Base-by-base conservation (phyloP, 2,329 filamentous ascomycete genomes). In the Ophiostoma montium region DNA sequence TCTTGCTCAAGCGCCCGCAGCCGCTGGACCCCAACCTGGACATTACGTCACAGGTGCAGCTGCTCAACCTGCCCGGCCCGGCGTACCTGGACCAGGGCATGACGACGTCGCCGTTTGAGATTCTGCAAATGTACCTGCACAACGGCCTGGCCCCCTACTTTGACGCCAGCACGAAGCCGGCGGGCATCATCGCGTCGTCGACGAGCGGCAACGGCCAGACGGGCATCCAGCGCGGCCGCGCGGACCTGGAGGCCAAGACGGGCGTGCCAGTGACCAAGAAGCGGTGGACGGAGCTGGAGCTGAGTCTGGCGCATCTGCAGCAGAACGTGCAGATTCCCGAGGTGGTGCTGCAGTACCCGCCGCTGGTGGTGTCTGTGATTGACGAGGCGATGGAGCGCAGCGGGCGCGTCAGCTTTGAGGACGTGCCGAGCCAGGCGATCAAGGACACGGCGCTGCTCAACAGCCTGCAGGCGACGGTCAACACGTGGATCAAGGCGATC, bases 281-380 rank as follows among this genome's bases (percentile, higher is more conserved):
- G 76, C 86, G 88, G 61, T 82, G 96, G 64, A 92, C 90, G 46
- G 94, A 99, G 64, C 69, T 99, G 57, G 89, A 95, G 64, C 74
- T 95, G 58, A 92, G 84, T 57, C 70, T 99, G 59, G 75, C 88
- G 51, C 90, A 98, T 61, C 72, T 98, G 49, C 89, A 95, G 66
- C 89, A 98, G 65, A 96, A 98, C 65, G 88, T 95, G 50, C 94
- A 98, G 65, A 96, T 99, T 48, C 92, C 92, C 18, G 87, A 94
- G 58, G 76, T 96, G 47, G 84, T 86, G 16, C 70, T 99, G 54
- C 81, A 86, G 11, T 82, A 95, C 56, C 89, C 95, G 60, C 84
- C 89, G 27, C 76, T 94, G 31, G 87, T 99, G 18, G 87, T 94
- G 66, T 78, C 72, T 55, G 88, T 87, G 12, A 71, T 96, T 52